Evolutionary conservation across 768 basidiomycete genomes (phyloP).

Genomic region (Paxillus ammoniavirescens): DNA sequence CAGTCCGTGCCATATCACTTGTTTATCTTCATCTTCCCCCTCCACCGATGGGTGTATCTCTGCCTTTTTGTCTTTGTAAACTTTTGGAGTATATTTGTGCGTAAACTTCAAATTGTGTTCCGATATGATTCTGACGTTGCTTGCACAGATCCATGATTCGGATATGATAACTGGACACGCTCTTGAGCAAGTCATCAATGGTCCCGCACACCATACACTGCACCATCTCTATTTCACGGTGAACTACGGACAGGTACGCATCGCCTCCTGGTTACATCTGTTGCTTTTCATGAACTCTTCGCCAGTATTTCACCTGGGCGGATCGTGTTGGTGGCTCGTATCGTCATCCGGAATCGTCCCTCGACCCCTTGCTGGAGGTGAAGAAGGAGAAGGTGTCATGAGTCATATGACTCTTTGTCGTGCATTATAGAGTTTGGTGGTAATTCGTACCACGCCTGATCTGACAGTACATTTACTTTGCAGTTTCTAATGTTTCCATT

Average conservation of each 20-base stretch:
- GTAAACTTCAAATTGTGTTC: slow-evolving; percentile 21
- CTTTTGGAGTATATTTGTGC: slow-evolving; percentile 88
- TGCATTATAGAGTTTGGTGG: background rate
- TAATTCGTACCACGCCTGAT: background rate
- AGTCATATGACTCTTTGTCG: background rate
- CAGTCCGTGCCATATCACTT: slow-evolving; percentile 96
- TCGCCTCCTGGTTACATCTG: slow-evolving; percentile 43
- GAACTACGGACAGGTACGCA: slow-evolving; percentile 85
- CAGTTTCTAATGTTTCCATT: slow-evolving; percentile 10
- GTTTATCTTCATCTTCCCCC: slow-evolving; percentile 86
- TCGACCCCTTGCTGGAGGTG: slow-evolving; percentile 81
- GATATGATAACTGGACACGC: slow-evolving; percentile 96
- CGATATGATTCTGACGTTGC: background rate
- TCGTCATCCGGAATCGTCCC: slow-evolving; percentile 76
- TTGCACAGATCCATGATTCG: slow-evolving; percentile 87
- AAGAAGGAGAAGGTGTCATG: slow-evolving; percentile 29
- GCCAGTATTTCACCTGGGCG: slow-evolving; percentile 96
- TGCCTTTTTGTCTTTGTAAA: slow-evolving; percentile 89
- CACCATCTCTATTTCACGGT: slow-evolving; percentile 97
- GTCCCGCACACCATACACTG: slow-evolving; percentile 96
- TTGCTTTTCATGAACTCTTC: slow-evolving; percentile 12
- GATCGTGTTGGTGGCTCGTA: slow-evolving; percentile 85
- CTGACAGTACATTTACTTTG: slow-evolving; percentile 15
- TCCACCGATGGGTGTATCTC: slow-evolving; percentile 84
- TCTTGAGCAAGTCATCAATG: slow-evolving; percentile 90